Evolutionary conservation across 2,329 filamentous ascomycete genomes (phyloP).

Genomic region (Aureobasidium sp.): DNA sequence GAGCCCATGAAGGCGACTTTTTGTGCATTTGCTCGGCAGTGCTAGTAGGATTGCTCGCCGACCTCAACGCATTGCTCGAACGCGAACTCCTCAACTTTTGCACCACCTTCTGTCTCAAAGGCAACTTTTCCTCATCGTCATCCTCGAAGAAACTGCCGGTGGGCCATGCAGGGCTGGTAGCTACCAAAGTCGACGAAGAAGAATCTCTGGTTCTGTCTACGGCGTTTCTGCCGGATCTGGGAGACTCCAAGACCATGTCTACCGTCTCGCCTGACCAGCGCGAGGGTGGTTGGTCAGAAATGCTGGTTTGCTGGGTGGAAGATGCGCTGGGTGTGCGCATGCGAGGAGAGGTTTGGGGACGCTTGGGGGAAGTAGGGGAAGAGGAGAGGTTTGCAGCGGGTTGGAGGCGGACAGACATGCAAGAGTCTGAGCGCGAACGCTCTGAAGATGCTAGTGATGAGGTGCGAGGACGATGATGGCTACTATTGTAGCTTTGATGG

Average conservation of each 20-base stretch:
- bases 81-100: background rate
- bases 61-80: background rate
- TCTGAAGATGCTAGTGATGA: slow-evolving; percentile 3
- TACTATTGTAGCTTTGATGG: background rate
- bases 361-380: background rate
- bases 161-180: slow-evolving; percentile 2
- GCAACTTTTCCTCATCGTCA: slow-evolving; percentile 9
- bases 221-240: background rate
- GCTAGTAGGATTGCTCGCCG: background rate
- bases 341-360: slow-evolving; percentile 9
- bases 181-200: background rate
- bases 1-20: background rate
- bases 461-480: background rate
- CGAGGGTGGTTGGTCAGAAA: background rate
- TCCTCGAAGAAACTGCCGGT: slow-evolving; percentile 13
- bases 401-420: slow-evolving; percentile 8
- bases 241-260: background rate
- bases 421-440: slow-evolving; percentile 13
- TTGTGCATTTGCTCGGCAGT: background rate
- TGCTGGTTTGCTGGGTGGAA: background rate
- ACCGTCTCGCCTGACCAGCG: slow-evolving; percentile 13
- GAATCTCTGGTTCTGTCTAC: background rate
- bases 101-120: slow-evolving; percentile 6
- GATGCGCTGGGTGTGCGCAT: slow-evolving; percentile 4
- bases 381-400: background rate